Percentiles rank a stretch among this genome's conserved stretches.
Conservation (phyloP, 257 asterid species). For the Plantago ovata region DNA sequence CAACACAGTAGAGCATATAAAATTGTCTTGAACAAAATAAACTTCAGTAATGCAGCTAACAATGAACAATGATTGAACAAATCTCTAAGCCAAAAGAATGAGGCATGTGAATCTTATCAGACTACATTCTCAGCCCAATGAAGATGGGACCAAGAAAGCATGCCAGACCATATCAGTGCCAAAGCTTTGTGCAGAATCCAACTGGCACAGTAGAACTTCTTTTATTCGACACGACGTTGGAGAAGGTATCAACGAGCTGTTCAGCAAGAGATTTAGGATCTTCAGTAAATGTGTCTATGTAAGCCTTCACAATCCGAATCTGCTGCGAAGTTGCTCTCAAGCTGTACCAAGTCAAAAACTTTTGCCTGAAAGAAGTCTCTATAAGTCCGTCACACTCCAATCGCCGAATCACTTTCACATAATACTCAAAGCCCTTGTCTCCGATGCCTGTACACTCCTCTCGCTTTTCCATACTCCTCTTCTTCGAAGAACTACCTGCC, state of each 20-base stretch:
- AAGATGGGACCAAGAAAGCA: not conserved
- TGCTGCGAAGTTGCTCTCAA: conserved; percentile 73
- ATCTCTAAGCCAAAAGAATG: conserved; percentile 23
- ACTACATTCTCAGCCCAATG: conserved; percentile 15
- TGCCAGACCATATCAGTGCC: conserved; percentile 51
- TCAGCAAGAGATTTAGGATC: conserved; percentile 85
- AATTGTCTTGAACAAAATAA: conserved; percentile 1
- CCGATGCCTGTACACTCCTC: conserved; percentile 47
- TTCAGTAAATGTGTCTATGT: conserved; percentile 62
- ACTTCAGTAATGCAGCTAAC: conserved; percentile 17
- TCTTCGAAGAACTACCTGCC: conserved; percentile 69
- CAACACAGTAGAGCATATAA: no score
- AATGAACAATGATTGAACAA: conserved; percentile 18
- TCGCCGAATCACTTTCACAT: conserved; percentile 76
- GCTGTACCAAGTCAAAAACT: conserved; percentile 94
- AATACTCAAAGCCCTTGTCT: conserved; percentile 72
- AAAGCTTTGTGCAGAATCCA: conserved; percentile 89
- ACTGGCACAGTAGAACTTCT: conserved; percentile 44
- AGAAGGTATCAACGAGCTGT: conserved; percentile 70
- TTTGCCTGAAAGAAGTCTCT: conserved; percentile 61
- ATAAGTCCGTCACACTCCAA: conserved; percentile 82
- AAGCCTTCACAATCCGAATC: conserved; percentile 65
- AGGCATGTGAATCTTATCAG: conserved; percentile 14
- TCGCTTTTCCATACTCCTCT: conserved; percentile 46
- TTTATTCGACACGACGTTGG: conserved; percentile 57